A percentile compares a stretch with the other conserved stretches of the same genome.
phyloP scores from a whole-genome alignment of 805 yeast genomes.

The Kregervanrija fluxuum region DNA sequence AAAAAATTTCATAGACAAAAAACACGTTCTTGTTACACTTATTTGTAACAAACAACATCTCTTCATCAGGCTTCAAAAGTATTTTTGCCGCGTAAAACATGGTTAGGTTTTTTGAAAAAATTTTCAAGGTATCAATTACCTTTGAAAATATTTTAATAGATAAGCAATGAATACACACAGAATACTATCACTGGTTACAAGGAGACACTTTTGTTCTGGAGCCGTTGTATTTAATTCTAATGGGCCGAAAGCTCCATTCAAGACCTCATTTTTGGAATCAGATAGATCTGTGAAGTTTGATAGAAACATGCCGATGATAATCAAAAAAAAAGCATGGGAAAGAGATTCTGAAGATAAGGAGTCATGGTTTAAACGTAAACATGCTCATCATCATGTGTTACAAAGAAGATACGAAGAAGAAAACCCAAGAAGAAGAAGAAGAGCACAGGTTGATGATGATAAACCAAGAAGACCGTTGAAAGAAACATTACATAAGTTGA shows the following conservation, averaged over 20 bases:
- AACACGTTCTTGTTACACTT: not conserved
- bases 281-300: constrained; percentile 27
- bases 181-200: no score
- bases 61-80: no score
- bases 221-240: not conserved
- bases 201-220: no score
- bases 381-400: constrained; percentile 59
- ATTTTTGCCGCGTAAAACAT: no score
- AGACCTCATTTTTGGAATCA: constrained; percentile 4
- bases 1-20: not conserved
- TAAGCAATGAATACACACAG: no score
- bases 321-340: constrained; percentile 58
- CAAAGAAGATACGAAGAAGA: constrained; percentile 25
- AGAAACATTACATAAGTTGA: constrained; percentile 11
- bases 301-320: constrained; percentile 34
- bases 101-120: no score
- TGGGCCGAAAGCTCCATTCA: constrained; percentile 26
- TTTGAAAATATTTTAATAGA: no score
- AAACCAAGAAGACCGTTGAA: constrained; percentile 8
- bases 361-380: constrained; percentile 51
- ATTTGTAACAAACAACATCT: no score
- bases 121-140: no score
- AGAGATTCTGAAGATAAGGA: constrained; percentile 53
- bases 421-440: constrained; percentile 11
- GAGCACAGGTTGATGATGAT: constrained; percentile 3